A percentile compares a stretch with the other conserved stretches of the same genome.
Evolutionary conservation across 228 moss, liverwort and hornwort genomes (phyloP).

Genomic region (Sphagnum magellanicum): DNA sequence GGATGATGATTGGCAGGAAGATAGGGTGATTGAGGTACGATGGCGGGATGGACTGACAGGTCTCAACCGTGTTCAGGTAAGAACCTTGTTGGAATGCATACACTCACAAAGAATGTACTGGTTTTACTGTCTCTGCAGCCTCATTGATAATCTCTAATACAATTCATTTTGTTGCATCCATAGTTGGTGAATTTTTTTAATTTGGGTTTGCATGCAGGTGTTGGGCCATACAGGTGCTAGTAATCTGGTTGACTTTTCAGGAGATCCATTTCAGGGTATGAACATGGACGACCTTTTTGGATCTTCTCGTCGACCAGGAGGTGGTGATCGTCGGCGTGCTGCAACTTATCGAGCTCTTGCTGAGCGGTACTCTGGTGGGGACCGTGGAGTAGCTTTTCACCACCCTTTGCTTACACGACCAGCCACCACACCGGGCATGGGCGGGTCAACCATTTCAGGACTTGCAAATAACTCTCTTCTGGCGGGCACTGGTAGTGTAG

Average conservation of each 20-base stretch:
- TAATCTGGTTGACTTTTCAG: constrained; percentile 83
- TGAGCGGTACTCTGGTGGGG: constrained; percentile 61
- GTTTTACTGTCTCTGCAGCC: too few relatives aligned
- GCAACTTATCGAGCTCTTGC: constrained; percentile 73
- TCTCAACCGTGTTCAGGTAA: constrained; percentile 71
- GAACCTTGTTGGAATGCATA: neutral
- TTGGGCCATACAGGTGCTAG: constrained; percentile 72
- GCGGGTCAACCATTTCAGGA: constrained; percentile 37
- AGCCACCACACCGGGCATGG: constrained; percentile 51
- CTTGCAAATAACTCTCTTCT: constrained; percentile 61
- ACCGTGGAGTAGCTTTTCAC: constrained; percentile 79
- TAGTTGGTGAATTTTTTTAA: too few relatives aligned
- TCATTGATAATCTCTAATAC: too few relatives aligned
- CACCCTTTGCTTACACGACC: constrained; percentile 89
- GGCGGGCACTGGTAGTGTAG: constrained; percentile 68
- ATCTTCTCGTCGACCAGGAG: constrained; percentile 75
- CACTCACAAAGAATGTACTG: too few relatives aligned
- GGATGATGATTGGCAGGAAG: constrained; percentile 90
- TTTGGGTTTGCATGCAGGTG: constrained; percentile 32
- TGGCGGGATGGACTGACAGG: constrained; percentile 97
- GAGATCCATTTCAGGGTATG: constrained; percentile 94
- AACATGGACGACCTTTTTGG: constrained; percentile 98
- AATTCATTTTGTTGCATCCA: too few relatives aligned
- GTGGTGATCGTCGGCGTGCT: constrained; percentile 70
- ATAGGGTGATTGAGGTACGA: constrained; percentile 91